Base-by-base conservation (phyloP, 805 yeast genomes). In the Suhomyces canberraensis region DNA sequence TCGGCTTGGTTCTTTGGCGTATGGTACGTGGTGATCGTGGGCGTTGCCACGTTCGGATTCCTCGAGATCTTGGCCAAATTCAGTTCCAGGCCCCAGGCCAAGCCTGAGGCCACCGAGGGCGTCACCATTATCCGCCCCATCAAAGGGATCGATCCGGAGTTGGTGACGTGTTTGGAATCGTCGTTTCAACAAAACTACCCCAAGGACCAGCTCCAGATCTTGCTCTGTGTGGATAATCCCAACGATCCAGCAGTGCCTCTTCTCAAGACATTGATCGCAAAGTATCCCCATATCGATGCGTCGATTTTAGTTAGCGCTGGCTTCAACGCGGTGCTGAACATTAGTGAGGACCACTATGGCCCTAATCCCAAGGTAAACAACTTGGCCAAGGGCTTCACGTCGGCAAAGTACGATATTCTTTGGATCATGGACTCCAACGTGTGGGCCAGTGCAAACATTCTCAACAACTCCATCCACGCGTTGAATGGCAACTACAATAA, bases 341-440 rank as follows among this genome's bases (percentile, higher is more conserved):
- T 26, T 11, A 52, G 60, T 6, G 83, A 78, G 30, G 61, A 59
- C 24, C 72, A 72, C 45, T 82, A 66, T 50, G 95, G 95, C 2
- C 93, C 95, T 4, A 88, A 88, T 50, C 96, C 96, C 5, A 88
- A 88, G 59, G 85, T 88, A 37, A 86, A 87, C 60, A 88, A 88
- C 58, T 64, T 88, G 31, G 79, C 88, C n/a, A 84, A 84, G 56
- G 96, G 95, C 4, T 86, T 81, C 52, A 56, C 64, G 26, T 58
- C 58, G 2, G 91, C 95, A 6, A 73, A 76, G 47, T 66, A 76
- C 57, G 95, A 88, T 52, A 73, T 84, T 14, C 47, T 89, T 9
- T 88, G 96, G 96, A 78, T 86, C 11, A 71, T 85, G 64, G 96
- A 88, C 60, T 79, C 90, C 18, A 88, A 88, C 51, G 93, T 85